Percentiles rank a stretch among this genome's conserved stretches.
Evolutionary conservation across 371 early-diverging fungal species (phyloP).

Genomic region (Mucor plumbeus): DNA sequence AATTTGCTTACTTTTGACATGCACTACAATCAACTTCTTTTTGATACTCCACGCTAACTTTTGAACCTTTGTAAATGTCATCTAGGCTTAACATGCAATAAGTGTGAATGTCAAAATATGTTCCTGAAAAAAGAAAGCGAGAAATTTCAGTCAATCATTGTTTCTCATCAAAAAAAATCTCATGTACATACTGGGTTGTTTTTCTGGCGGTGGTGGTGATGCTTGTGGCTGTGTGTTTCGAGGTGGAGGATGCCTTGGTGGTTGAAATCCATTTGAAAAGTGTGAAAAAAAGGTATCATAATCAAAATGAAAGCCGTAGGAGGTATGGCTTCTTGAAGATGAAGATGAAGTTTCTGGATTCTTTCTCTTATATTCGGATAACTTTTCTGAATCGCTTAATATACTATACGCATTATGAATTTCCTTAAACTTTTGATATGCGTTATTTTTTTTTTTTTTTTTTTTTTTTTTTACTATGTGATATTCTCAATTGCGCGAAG

Average conservation of each 20-base stretch:
- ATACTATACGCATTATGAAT: conserved; percentile 14
- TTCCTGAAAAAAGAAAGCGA: not conserved
- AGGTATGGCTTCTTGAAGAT: not conserved
- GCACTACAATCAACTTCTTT: not conserved
- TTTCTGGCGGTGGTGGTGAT: not conserved
- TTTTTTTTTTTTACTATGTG: too few species aligned
- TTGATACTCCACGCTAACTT: not conserved
- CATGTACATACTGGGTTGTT: not conserved
- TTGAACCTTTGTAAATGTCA: conserved; percentile 1
- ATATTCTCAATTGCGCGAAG: not conserved
- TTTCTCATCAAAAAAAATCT: not conserved
- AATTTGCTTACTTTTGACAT: conserved; percentile 3
- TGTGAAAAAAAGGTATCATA: not conserved
- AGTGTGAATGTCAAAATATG: conserved; percentile 6
- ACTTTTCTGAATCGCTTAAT: conserved; percentile 12
- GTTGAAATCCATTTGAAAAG: not conserved
- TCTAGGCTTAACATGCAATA: not conserved
- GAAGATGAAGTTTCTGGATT: not conserved
- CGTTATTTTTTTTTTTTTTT: too few species aligned
- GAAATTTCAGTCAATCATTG: not conserved
- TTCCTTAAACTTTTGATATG: conserved; percentile 15
- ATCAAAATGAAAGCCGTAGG: not conserved
- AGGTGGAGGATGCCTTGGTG: not conserved
- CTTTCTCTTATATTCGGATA: not conserved
- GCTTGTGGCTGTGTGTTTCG: not conserved